Percentiles rank a stretch among this genome's conserved stretches.
Conservation (phyloP, 2,329 filamentous ascomycete species). For the Ambrosiella xylebori region DNA sequence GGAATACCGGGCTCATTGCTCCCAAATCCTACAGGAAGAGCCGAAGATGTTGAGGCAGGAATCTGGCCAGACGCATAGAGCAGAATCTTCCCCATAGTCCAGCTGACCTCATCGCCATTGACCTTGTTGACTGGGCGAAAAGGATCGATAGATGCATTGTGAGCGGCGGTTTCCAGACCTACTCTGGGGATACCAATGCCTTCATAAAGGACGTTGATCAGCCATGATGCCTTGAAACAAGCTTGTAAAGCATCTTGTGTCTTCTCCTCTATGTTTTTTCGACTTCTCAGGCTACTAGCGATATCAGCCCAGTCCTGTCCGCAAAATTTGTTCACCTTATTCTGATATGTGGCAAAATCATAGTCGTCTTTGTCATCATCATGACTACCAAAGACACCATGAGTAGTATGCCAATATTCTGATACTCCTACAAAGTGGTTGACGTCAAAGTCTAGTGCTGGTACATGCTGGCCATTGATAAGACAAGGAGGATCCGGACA, state of each 20-base stretch:
- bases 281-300: slow-evolving; percentile 40
- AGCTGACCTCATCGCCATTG: slow-evolving; percentile 79
- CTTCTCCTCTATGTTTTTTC: slow-evolving; percentile 61
- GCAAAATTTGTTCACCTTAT: slow-evolving; percentile 71
- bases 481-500: slow-evolving; percentile 75
- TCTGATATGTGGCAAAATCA: slow-evolving; percentile 62
- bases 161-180: slow-evolving; percentile 46
- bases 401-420: slow-evolving; percentile 97
- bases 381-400: slow-evolving; percentile 54
- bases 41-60: slow-evolving; percentile 35
- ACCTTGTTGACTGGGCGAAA: slow-evolving; percentile 93
- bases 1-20: slow-evolving; percentile 55
- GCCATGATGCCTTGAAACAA: slow-evolving; percentile 96
- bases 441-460: slow-evolving; percentile 88
- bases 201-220: slow-evolving; percentile 91
- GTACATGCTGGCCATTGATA: slow-evolving; percentile 78
- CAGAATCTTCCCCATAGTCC: slow-evolving; percentile 93
- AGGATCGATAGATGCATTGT: slow-evolving; percentile 58
- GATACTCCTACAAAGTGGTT: slow-evolving; percentile 97
- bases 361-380: slow-evolving; percentile 48
- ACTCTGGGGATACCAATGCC: slow-evolving; percentile 85
- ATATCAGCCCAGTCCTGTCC: slow-evolving; percentile 68
- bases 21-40: slow-evolving; percentile 76
- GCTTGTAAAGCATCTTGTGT: slow-evolving; percentile 67
- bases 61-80: slow-evolving; percentile 86